Evolutionary conservation across 805 yeast genomes (phyloP).

Genomic region (Candida sanyiensis): DNA sequence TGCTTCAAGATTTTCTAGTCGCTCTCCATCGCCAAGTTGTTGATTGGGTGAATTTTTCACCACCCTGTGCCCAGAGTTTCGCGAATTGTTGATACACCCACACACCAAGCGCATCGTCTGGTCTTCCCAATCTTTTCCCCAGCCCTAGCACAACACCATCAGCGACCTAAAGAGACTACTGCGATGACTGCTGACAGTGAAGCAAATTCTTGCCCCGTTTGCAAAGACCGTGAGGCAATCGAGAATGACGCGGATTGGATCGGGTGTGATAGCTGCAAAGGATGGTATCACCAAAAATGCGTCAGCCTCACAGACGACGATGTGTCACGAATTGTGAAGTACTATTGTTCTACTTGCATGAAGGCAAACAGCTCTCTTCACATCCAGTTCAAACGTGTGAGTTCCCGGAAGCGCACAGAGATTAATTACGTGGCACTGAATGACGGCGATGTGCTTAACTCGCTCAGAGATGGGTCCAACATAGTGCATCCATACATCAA

Average conservation of each 20-base stretch:
- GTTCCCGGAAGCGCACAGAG: slow-evolving; percentile 46
- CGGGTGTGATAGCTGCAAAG: slow-evolving; percentile 53
- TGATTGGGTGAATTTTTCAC: no score
- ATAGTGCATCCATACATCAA: slow-evolving; percentile 51
- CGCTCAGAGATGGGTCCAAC: slow-evolving; percentile 10
- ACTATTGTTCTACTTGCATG: slow-evolving; percentile 51
- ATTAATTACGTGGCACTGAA: slow-evolving; percentile 78
- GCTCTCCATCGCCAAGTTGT: no score
- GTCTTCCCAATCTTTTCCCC: no score
- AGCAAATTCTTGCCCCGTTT: slow-evolving; percentile 13
- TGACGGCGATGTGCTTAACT: slow-evolving; percentile 49
- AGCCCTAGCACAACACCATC: no score
- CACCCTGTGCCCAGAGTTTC: no score
- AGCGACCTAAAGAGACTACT: no score
- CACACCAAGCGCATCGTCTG: no score
- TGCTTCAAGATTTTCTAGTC: no score
- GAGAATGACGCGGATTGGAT: slow-evolving; percentile 38
- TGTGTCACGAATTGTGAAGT: slow-evolving; percentile 37
- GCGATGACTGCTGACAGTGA: slow-evolving; percentile 4
- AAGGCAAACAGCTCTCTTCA: slow-evolving; percentile 25
- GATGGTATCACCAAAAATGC: slow-evolving; percentile 42
- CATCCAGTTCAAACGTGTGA: slow-evolving; percentile 43
- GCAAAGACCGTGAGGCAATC: slow-evolving; percentile 7
- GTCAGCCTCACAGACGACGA: slow-evolving; percentile 32
- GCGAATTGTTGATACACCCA: no score